A percentile compares a stretch with the other conserved stretches of the same genome.
These are phyloP conservation scores for Quaeritorhiza haematococci DNA, from an alignment of 371 early-diverging fungal species.

Conservation along the genomic window DNA sequence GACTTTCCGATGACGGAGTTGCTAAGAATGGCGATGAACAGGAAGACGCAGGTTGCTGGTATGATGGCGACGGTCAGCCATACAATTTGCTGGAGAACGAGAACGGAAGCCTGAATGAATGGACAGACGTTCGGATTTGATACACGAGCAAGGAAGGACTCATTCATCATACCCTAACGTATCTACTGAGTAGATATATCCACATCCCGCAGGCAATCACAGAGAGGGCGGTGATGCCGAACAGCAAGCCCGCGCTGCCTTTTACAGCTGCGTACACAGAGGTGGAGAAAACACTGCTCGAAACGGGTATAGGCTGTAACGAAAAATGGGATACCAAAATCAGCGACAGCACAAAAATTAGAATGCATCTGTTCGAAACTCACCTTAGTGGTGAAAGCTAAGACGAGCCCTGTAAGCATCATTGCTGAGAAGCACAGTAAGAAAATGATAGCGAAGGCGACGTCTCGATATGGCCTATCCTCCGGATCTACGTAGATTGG, in stretches of 20 bases:
- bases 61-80: constrained; percentile 56
- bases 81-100: constrained; percentile 48
- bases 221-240: constrained; percentile 11
- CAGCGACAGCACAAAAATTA: too few relatives aligned
- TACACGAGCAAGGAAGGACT: too few relatives aligned
- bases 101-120: too few relatives aligned
- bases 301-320: too few relatives aligned
- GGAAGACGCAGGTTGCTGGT: constrained; percentile 44
- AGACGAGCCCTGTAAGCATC: constrained; percentile 10
- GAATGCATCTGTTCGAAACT: constrained; percentile 12
- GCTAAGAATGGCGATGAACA: constrained; percentile 35
- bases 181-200: constrained; percentile 18
- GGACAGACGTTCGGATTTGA: too few relatives aligned
- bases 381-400: constrained; percentile 6
- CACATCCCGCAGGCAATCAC: constrained; percentile 14
- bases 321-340: too few relatives aligned
- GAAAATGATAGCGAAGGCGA: constrained; percentile 13
- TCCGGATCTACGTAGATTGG: constrained; percentile 3
- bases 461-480: constrained; percentile 12
- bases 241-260: constrained; percentile 7
- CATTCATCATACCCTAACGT: constrained; percentile 18
- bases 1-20: constrained; percentile 27
- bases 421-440: constrained; percentile 2
- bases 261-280: constrained; percentile 14
- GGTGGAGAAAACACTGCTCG: constrained; percentile 6